Evolutionary conservation across 768 basidiomycete species (phyloP), one percentile per base, ranked within the genome.

Genomic region (Chlorophyllum brunneum): DNA sequence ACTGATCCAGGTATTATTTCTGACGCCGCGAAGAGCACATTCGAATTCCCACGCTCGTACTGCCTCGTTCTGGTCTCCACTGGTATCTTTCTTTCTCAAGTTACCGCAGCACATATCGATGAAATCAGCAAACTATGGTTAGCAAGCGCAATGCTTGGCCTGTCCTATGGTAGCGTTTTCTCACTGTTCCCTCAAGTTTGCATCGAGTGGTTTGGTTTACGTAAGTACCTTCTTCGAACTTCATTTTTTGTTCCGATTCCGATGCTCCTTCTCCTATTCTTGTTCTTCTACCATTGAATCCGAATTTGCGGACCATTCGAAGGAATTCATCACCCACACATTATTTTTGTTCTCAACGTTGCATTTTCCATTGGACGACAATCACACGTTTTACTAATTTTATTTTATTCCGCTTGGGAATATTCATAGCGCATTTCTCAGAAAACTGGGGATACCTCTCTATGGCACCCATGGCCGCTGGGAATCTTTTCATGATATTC

Each of bases 161-260:
- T 86, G 4, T 82, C 84, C 0, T 87, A 93, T 58, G 92, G 92
- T 3, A 76, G 80, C 43, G 67, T 71, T 48, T 92, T 90, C 63
- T 87, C 86, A 2, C 70, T 88, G 37, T 76, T 80, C 61, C 88
- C 90, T 0, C 82, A 85, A n/a, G 74, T 95, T 26, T 75, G 81
- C 46, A 76, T 94, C 22, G 93, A 95, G 58, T 93, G 89, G 90
- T 95, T 94, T 58, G 92, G 92, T 5, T 73, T 95, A 61, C 72
- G 89, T 89, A 59, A 61, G 87, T 81, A 2, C 39, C 37, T 2
- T 23, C 30, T 49, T 38, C 4, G 16, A 26, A 23, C 37, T 39
- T 27, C 9, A 23, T 16, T 6, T 23, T 6, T 33, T 24, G n/a
- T 49, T 16, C 11, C 47, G 24, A n/a, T 16, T 40, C 26, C 34